Evolutionary conservation across 169 alveolate genomes (phyloP).

Genomic region (Plasmodium coatneyi): DNA sequence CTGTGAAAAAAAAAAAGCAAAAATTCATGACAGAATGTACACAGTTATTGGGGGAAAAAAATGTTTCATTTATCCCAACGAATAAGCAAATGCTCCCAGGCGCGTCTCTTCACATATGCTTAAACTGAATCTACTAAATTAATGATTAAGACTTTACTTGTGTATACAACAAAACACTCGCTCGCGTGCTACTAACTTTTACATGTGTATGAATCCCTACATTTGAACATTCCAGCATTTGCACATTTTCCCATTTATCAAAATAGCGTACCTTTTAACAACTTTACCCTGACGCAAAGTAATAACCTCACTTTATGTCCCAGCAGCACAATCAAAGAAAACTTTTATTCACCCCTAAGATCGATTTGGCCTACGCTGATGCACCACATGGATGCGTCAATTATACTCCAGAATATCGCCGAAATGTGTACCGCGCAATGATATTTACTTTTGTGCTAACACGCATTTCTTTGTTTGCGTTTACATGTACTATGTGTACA

Average conservation of each 20-base stretch:
- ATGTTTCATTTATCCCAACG: background rate
- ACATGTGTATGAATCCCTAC: background rate
- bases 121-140: background rate
- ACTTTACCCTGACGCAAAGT: background rate
- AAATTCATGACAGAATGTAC: background rate
- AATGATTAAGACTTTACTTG: background rate
- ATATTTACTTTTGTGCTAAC: background rate
- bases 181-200: background rate
- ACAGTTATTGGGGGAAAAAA: background rate
- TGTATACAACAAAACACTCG: background rate
- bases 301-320: background rate
- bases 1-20: background rate
- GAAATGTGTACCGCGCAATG: background rate
- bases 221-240: background rate
- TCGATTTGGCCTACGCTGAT: background rate
- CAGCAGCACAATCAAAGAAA: background rate
- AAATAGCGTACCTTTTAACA: background rate
- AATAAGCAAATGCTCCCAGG: background rate
- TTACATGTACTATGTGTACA: background rate
- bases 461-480: background rate
- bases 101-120: background rate
- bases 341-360: background rate
- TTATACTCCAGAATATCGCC: background rate
- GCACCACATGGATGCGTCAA: background rate
- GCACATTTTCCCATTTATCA: background rate